Base-by-base conservation (phyloP, 1,139 yeast genomes). In the Pichia sp. region DNA sequence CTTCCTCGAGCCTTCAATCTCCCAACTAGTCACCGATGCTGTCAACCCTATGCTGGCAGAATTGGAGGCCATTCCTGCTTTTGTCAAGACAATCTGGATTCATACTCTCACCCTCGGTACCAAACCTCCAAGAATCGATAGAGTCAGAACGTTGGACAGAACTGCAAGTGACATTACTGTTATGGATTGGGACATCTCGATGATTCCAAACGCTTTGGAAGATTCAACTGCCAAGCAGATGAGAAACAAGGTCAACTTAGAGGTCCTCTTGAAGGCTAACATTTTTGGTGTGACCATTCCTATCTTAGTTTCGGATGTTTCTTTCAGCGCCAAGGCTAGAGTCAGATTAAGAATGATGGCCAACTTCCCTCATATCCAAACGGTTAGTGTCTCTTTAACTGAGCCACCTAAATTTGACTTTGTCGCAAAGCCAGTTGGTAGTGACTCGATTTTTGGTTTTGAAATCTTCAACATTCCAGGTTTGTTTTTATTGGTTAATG, bases 181-280 rank as follows among this genome's bases (percentile, higher is more conserved):
- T 51, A 69, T 74, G 90, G 95, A 97, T 96, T 93, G 75, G 93
- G 96, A 96, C 84, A 85, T 52, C 75, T 87, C 96, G 1, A 89
- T 90, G 72, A 87, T 90, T 45, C 99, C 99, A n/a, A 89, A 89
- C 70, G 89, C 90, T 51, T 72, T 81, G 54, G 85, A 86, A 50
- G 99, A 93, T 70, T 75, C 90, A 63, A 89, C 89, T 57, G 81
- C 83, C 43, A 88, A 92, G 65, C 98, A 93, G 70, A 70, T 86
- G 71, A 88, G 85, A 67, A 88, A 83, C 67, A 82, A 82, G 62
- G 93, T 90, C 46, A 90, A 90, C 70, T 96, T 93, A 64, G 84
- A 82, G 67, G 77, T 87, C 64, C 82, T 86, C 61, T 76, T 92
- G 62, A 84, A 84, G 65, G 84, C 82, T 6, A 79, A 74, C 44